Evolutionary conservation across 768 basidiomycete genomes (phyloP).

Genomic region (Mrakia frigida): DNA sequence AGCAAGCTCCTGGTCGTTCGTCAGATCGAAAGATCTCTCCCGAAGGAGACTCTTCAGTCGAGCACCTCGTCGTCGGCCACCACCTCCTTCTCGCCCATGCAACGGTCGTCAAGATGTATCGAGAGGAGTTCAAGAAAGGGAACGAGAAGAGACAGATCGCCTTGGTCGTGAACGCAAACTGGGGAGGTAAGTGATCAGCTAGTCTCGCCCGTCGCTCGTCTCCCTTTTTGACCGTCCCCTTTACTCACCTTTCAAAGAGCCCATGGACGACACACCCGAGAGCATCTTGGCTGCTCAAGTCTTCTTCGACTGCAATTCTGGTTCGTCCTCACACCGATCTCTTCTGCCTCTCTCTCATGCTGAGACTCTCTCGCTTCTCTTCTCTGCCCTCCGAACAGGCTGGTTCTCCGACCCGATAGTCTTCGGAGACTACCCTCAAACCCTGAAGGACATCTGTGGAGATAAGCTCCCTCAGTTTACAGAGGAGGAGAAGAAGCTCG

Average conservation of each 20-base stretch:
- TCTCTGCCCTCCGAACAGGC: neutral
- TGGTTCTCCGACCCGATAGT: constrained; percentile 17
- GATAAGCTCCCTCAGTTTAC: constrained; percentile 8
- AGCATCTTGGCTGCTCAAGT: neutral
- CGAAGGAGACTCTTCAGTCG: constrained; percentile 48
- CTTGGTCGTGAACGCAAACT: constrained; percentile 73
- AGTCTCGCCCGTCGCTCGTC: neutral
- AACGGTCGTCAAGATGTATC: constrained; percentile 60
- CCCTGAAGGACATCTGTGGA: neutral
- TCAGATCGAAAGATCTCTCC: constrained; percentile 58
- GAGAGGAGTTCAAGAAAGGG: constrained; percentile 57
- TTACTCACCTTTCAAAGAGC: neutral
- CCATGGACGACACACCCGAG: neutral
- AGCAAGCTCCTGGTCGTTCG: constrained; percentile 65
- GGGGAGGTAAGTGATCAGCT: constrained; percentile 47
- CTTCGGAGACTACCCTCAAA: constrained; percentile 7
- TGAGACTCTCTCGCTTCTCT: neutral
- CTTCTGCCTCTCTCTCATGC: neutral
- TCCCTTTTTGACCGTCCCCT: neutral
- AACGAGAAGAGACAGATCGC: constrained; percentile 49
- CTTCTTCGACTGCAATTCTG: neutral
- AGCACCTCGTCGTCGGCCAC: constrained; percentile 58
- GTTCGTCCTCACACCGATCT: too few species aligned
- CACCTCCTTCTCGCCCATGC: constrained; percentile 66
- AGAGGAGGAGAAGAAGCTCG: constrained; percentile 3